A percentile compares a stretch with the other conserved stretches of the same genome.
Conservation (phyloP, 768 basidiomycete species). For the Amanita rubescens region DNA sequence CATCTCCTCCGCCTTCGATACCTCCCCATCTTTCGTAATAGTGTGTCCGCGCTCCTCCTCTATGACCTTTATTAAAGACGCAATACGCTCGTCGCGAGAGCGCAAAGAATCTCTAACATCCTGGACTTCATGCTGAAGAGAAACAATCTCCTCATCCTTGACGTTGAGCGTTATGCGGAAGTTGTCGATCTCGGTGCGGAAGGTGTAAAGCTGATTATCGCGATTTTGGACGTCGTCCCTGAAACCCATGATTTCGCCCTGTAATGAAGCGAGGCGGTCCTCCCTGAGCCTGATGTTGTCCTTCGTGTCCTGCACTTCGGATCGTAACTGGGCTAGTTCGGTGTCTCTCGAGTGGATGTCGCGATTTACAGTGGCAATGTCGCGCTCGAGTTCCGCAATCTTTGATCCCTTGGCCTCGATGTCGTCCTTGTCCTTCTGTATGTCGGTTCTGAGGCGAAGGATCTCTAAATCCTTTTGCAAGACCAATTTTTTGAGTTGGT, state of each 20-base stretch:
- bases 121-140: constrained; percentile 6
- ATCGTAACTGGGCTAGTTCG: background rate
- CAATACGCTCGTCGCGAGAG: constrained; percentile 6
- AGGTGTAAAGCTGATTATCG: background rate
- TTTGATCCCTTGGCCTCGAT: background rate
- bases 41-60: constrained; percentile 1
- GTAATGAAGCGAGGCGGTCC: background rate
- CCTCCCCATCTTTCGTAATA: background rate
- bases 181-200: constrained; percentile 6
- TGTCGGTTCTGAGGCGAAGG: background rate
- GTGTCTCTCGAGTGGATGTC: background rate
- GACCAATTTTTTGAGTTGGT: constrained; percentile 1
- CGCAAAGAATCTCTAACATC: background rate
- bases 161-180: constrained; percentile 5
- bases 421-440: background rate
- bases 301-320: constrained; percentile 4
- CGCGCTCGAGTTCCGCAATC: background rate
- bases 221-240: constrained; percentile 5
- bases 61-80: background rate
- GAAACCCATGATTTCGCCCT: background rate
- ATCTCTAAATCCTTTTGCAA: constrained; percentile 5
- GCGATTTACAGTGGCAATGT: background rate
- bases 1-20: background rate
- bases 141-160: constrained; percentile 4
- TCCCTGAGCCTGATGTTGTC: background rate